Evolutionary conservation across 2,329 filamentous ascomycete genomes (phyloP).

Genomic region (Meredithiella fracta): DNA sequence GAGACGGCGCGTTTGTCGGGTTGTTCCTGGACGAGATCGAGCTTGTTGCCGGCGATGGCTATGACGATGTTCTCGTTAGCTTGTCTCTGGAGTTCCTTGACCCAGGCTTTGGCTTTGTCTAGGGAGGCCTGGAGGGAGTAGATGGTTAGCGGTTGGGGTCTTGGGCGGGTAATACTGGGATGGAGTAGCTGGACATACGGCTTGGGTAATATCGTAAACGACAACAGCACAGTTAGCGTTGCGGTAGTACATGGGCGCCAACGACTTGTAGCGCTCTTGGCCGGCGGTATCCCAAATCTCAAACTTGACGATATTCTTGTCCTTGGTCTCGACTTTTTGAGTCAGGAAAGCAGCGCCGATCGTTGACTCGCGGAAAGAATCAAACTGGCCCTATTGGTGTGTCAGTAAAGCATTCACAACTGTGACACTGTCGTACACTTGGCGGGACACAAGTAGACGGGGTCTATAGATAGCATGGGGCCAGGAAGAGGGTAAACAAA

Average conservation of each 20-base stretch:
- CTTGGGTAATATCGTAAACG: slow-evolving; percentile 98
- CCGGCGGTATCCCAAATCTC: slow-evolving; percentile 99
- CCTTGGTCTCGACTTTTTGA: slow-evolving; percentile 95
- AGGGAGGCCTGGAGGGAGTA: slow-evolving; percentile 55
- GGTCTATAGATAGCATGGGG: neutral
- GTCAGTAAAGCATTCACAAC: slow-evolving; percentile 1
- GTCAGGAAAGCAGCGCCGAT: slow-evolving; percentile 98
- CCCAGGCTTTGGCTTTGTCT: slow-evolving; percentile 98
- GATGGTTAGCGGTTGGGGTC: slow-evolving; percentile 6
- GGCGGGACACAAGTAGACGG: neutral
- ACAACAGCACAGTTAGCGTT: slow-evolving; percentile 99
- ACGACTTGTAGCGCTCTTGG: slow-evolving; percentile 96
- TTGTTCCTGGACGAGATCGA: slow-evolving; percentile 85
- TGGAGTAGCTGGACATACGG: slow-evolving; percentile 46
- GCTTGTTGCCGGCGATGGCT: slow-evolving; percentile 91
- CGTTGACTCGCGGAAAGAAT: slow-evolving; percentile 89
- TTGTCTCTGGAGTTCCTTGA: slow-evolving; percentile 95
- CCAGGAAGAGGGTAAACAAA: slow-evolving; percentile 25
- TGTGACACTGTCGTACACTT: neutral
- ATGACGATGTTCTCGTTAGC: slow-evolving; percentile 99
- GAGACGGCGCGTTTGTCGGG: slow-evolving; percentile 90
- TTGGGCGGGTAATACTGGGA: neutral
- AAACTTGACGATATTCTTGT: slow-evolving; percentile 97
- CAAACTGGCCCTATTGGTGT: slow-evolving; percentile 75
- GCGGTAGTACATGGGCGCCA: slow-evolving; percentile 98